Base-by-base conservation (phyloP, 2,329 filamentous ascomycete genomes). In the Sarocladium brachiariae region DNA sequence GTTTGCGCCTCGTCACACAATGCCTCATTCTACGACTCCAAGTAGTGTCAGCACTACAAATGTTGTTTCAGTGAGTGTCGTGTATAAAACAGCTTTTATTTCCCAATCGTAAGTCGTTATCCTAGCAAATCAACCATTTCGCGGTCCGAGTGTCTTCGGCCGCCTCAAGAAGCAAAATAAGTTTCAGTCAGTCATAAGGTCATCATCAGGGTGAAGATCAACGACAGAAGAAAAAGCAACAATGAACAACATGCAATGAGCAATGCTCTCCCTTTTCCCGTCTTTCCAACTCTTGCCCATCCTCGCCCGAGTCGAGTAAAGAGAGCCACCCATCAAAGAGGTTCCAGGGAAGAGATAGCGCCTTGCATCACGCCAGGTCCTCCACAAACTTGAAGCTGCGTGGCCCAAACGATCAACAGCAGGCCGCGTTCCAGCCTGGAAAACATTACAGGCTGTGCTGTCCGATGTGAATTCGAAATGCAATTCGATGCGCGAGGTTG, bases 361-460 rank as follows among this genome's bases (percentile, higher is more conserved):
- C 5, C 10, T 7, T 19, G 37, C 10, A 45, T 27, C 21, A 19
- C 7, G 18, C 7, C 18, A 27, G 9, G 9, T 7, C 7, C 39
- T 27, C 16, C 31, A 18, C 10, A 39, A 43, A 19, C 16, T 21
- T 4, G 16, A 16, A 25, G 16, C 16, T 18, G 30, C 27, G n/a
- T 16, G 35, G 18, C 47, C 18, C 9, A 27, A 21, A 4, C 39
- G 39, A n/a, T 25, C 4, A 10, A 13, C 23, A 31, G 21, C 54
- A 59, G 59, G n/a, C n/a, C 58, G 60, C 59, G 51, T 60, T 53
- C 61, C 59, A 59, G 62, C 65, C 65, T 67, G 65, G 59, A 57
- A 56, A 55, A 65, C 65, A 59, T 68, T 63, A 68, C 65, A 68
- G 65, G 65, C 58, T 47, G 43, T 47, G 43, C 43, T 47, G 25